phyloP scores from a whole-genome alignment of 2,329 filamentous ascomycete genomes.

The Verticillium klebahnii region DNA sequence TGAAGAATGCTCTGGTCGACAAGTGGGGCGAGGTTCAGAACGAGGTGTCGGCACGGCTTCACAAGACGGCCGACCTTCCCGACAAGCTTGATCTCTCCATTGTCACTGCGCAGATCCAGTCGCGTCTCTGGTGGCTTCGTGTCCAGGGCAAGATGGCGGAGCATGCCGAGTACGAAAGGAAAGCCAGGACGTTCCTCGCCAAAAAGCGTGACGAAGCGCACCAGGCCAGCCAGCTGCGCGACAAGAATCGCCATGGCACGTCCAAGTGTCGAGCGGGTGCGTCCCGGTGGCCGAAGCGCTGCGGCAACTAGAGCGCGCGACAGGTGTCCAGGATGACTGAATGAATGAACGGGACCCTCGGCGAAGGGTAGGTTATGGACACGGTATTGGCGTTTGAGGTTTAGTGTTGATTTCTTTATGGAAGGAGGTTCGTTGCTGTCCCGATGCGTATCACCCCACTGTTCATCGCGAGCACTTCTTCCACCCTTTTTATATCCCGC shows the following conservation, averaged over 20 bases:
- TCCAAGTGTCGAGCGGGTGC: constrained; percentile 12
- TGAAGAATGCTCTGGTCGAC: constrained; percentile 5
- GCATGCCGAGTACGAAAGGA: constrained; percentile 38
- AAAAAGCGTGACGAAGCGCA: constrained; percentile 27
- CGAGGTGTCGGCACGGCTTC: constrained; percentile 25
- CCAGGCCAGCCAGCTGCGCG: constrained; percentile 18
- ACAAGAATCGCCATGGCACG: background rate
- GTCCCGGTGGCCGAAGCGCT: constrained; percentile 13
- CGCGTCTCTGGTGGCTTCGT: constrained; percentile 54
- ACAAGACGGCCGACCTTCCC: constrained; percentile 28
- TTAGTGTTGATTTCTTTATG: background rate
- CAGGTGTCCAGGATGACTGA: background rate
- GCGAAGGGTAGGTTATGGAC: background rate
- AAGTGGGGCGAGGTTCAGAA: constrained; percentile 23
- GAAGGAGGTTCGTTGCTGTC: background rate
- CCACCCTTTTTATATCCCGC: background rate
- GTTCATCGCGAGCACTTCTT: background rate
- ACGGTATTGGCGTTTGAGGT: background rate
- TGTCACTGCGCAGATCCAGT: constrained; percentile 49
- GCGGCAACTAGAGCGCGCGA: background rate
- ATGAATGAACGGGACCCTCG: background rate
- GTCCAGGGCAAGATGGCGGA: constrained; percentile 44
- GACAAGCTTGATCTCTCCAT: constrained; percentile 39
- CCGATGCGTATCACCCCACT: background rate
- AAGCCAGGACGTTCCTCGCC: constrained; percentile 38